A percentile compares a stretch with the other conserved stretches of the same genome.
phyloP scores from a whole-genome alignment of 179 eudicot genomes.

The Actinidia polygama region DNA sequence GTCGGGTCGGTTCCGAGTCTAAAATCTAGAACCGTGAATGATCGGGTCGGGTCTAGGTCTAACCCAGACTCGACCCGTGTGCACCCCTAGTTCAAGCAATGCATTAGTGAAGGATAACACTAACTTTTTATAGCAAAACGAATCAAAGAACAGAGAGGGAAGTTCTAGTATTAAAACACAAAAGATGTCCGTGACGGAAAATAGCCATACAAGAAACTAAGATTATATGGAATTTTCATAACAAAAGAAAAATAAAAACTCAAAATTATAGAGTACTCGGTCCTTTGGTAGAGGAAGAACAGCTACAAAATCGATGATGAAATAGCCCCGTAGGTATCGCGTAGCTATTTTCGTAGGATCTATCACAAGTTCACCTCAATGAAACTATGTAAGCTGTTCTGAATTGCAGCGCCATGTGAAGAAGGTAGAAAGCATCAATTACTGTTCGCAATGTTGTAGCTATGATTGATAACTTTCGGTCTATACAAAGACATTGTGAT shows the following conservation, averaged over 20 bases:
- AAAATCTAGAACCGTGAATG: too few species aligned
- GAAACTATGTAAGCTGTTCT: slow-evolving; percentile 98
- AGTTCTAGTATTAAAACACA: neutral
- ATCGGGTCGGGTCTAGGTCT: too few species aligned
- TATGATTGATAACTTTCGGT: slow-evolving; percentile 68
- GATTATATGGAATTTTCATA: neutral
- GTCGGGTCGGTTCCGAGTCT: too few species aligned
- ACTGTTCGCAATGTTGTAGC: slow-evolving; percentile 85
- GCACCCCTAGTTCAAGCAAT: too few species aligned
- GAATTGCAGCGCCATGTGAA: slow-evolving; percentile 92
- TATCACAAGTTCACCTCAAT: slow-evolving; percentile 98
- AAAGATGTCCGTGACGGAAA: neutral
- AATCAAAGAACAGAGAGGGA: neutral
- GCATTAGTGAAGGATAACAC: neutral
- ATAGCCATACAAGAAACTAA: neutral
- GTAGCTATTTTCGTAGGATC: slow-evolving; percentile 89
- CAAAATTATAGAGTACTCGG: slow-evolving; percentile 18
- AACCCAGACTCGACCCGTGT: too few species aligned
- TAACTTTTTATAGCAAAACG: neutral
- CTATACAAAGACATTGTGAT: slow-evolving; percentile 68
- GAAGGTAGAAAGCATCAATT: slow-evolving; percentile 82
- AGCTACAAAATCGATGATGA: slow-evolving; percentile 87
- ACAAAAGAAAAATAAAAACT: neutral
- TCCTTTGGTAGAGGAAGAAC: slow-evolving; percentile 98
- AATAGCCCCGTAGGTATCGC: slow-evolving; percentile 73